Conservation (phyloP, 192 early-diverging fungal species). For the Piromyces finnis region DNA sequence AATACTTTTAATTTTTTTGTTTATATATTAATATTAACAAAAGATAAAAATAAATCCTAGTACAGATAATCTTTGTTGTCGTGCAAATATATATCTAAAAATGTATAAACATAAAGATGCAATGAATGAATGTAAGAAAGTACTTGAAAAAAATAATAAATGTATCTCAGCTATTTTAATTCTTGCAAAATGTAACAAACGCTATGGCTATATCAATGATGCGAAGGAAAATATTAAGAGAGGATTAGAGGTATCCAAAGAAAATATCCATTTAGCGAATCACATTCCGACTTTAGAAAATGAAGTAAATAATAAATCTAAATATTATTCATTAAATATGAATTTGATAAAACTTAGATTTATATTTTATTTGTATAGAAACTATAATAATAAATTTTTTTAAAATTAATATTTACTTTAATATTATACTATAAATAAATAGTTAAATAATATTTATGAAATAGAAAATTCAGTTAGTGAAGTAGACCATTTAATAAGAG, state of each 20-base stretch:
- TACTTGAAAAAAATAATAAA: not conserved
- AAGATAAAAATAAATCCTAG: too few relatives aligned
- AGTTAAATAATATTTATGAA: not conserved
- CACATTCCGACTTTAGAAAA: not conserved
- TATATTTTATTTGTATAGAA: too few relatives aligned
- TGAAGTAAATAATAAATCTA: not conserved
- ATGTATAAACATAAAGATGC: not conserved
- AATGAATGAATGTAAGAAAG: not conserved
- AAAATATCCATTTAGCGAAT: not conserved
- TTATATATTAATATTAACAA: not conserved
- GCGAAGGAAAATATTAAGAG: not conserved
- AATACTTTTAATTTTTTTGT: too few relatives aligned
- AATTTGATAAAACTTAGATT: not conserved
- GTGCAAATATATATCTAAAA: not conserved
- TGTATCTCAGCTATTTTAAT: not conserved
- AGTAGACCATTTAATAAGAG: not conserved
- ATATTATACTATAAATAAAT: not conserved
- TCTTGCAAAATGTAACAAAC: not conserved
- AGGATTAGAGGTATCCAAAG: not conserved
- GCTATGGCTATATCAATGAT: not conserved
- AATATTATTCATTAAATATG: too few relatives aligned
- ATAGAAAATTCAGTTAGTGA: not conserved
- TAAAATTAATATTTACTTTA: not conserved
- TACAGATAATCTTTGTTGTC: not conserved
- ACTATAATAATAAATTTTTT: not conserved